A percentile compares a stretch with the other conserved stretches of the same genome.
Evolutionary conservation across 1,284 basidiomycete genomes (phyloP).

Genomic region (Heterobasidion irregulare): DNA sequence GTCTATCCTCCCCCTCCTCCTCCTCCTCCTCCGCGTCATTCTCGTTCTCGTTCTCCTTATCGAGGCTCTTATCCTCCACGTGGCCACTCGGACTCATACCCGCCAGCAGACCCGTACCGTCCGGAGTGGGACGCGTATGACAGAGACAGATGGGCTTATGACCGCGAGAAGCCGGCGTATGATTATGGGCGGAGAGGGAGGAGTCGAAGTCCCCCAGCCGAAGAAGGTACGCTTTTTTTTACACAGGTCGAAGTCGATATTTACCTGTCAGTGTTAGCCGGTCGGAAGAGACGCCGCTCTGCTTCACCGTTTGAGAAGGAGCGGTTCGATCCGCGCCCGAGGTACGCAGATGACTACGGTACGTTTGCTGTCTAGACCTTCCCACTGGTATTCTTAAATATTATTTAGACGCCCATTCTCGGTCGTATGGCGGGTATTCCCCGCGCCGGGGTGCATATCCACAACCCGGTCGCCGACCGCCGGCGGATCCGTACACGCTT

Average conservation of each 20-base stretch:
- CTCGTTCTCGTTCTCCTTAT: slow-evolving; percentile 71
- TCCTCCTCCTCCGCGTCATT: slow-evolving; percentile 66
- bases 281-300: slow-evolving; percentile 77
- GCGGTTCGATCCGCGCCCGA: slow-evolving; percentile 71
- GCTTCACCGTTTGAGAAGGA: slow-evolving; percentile 80
- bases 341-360: slow-evolving; percentile 77
- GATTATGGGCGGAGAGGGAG: slow-evolving; percentile 54
- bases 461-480: slow-evolving; percentile 43
- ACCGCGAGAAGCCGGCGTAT: slow-evolving; percentile 58
- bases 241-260: background rate
- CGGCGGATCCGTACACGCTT: slow-evolving; percentile 74
- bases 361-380: slow-evolving; percentile 21
- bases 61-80: slow-evolving; percentile 44
- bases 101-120: slow-evolving; percentile 45
- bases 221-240: slow-evolving; percentile 47
- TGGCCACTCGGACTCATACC: slow-evolving; percentile 29
- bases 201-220: slow-evolving; percentile 62
- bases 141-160: slow-evolving; percentile 64
- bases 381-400: slow-evolving; percentile 4
- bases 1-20: slow-evolving; percentile 63
- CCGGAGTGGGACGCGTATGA: slow-evolving; percentile 63
- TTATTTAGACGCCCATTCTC: slow-evolving; percentile 52
- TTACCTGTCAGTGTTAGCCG: slow-evolving; percentile 26
- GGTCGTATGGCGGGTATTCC: slow-evolving; percentile 52
- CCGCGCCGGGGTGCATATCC: slow-evolving; percentile 43